phyloP scores from a whole-genome alignment of 257 asterid genomes.

The Nicotiana paniculata region DNA sequence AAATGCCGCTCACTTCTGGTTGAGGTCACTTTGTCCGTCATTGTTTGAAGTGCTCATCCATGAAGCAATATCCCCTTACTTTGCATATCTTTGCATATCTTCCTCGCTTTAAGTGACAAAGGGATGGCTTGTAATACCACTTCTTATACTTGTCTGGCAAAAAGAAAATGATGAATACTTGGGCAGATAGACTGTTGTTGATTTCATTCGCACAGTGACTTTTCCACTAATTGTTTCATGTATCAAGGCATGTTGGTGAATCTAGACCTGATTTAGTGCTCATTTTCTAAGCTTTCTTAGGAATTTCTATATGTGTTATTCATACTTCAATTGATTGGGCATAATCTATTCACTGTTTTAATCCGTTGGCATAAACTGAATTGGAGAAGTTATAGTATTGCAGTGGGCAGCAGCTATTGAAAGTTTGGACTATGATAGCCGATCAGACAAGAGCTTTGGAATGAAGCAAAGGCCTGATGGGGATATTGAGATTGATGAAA shows the following conservation, averaged over 20 bases:
- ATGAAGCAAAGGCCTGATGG: conserved; percentile 98
- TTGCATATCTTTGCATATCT: no score
- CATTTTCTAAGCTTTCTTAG: neutral
- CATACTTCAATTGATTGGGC: neutral
- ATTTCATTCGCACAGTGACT: neutral
- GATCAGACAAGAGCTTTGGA: conserved; percentile 88
- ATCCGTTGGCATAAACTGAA: neutral
- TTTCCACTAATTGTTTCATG: neutral
- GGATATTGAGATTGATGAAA: conserved; percentile 94
- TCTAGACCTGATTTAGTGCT: neutral
- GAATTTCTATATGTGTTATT: neutral
- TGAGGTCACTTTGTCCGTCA: no score
- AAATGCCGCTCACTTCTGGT: no score
- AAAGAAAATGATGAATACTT: neutral
- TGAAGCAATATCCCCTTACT: no score
- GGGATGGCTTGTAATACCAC: no score
- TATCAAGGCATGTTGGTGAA: neutral
- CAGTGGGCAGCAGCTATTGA: conserved; percentile 99
- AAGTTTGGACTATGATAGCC: conserved; percentile 78
- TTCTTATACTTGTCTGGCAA: neutral
- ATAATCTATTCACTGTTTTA: neutral
- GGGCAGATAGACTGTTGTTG: neutral
- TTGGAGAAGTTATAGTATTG: conserved; percentile 14
- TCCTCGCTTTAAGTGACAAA: no score
- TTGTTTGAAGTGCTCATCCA: no score